phyloP scores from a whole-genome alignment of 2,329 filamentous ascomycete species.

The Botrytis hyacinthi region DNA sequence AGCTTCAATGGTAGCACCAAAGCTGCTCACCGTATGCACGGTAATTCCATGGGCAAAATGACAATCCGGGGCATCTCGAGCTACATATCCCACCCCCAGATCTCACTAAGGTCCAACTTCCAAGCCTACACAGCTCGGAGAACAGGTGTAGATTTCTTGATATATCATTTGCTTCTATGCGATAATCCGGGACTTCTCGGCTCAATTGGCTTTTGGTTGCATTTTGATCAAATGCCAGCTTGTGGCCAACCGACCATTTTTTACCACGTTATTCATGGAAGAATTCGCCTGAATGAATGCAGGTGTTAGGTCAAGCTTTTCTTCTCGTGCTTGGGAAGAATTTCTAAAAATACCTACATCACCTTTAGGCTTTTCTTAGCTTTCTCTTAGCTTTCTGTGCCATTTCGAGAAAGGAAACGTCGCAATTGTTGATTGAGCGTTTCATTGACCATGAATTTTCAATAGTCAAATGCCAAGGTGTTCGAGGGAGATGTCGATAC shows the following conservation, averaged over 20 bases:
- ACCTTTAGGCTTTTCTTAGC: background rate
- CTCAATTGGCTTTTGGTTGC: background rate
- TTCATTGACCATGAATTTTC: background rate
- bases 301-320: slow-evolving; percentile 7
- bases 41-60: background rate
- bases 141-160: background rate
- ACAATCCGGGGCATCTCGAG: background rate
- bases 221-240: slow-evolving; percentile 4
- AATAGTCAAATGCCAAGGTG: slow-evolving; percentile 13
- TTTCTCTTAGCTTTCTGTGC: background rate
- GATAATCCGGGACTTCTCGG: background rate
- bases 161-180: slow-evolving; percentile 10
- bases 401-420: background rate
- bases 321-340: slow-evolving; percentile 4
- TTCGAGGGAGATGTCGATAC: background rate
- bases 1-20: background rate
- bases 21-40: background rate
- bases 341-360: background rate
- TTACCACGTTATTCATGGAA: background rate
- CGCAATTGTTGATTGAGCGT: background rate
- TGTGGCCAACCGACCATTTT: background rate
- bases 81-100: background rate
- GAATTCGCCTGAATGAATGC: slow-evolving; percentile 10
- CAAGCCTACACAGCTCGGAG: background rate
- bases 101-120: slow-evolving; percentile 1